Conservation (phyloP, 768 basidiomycete genomes). For the Lentinula sp. region DNA sequence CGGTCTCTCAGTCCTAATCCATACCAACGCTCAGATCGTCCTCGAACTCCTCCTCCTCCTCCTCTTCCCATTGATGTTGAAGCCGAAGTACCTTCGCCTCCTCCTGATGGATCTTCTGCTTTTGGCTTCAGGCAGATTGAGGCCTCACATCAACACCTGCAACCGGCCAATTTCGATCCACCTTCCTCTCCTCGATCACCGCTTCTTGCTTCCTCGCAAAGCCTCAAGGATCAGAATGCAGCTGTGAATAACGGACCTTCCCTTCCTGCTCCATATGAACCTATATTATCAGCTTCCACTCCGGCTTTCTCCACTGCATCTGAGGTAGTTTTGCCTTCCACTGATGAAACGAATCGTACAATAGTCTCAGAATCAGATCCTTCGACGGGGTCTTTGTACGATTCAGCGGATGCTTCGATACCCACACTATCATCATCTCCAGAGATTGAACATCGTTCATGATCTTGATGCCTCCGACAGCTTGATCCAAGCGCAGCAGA, state of each 20-base stretch:
- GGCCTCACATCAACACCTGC: background rate
- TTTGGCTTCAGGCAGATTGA: constrained; percentile 9
- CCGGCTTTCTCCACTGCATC: background rate
- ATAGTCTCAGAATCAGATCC: background rate
- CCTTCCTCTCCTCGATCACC: background rate
- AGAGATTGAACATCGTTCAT: background rate
- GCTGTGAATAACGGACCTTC: no score
- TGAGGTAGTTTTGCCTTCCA: background rate
- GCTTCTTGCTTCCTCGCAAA: background rate
- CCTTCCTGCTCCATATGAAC: background rate
- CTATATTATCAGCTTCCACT: no score
- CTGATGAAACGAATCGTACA: background rate
- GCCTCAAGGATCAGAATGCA: background rate
- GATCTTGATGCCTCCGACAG: background rate
- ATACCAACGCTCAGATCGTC: constrained; percentile 1
- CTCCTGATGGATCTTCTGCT: background rate
- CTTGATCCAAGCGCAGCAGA: background rate
- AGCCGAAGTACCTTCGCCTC: constrained; percentile 3
- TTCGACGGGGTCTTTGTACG: background rate
- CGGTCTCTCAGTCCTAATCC: background rate
- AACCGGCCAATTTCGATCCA: background rate
- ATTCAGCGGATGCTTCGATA: background rate
- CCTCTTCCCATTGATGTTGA: constrained; percentile 7
- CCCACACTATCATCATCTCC: background rate
- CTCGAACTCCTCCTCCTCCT: constrained; percentile 3